Base-by-base conservation (phyloP, 2,329 filamentous ascomycete genomes). In the Aspergillus viridinutans region DNA sequence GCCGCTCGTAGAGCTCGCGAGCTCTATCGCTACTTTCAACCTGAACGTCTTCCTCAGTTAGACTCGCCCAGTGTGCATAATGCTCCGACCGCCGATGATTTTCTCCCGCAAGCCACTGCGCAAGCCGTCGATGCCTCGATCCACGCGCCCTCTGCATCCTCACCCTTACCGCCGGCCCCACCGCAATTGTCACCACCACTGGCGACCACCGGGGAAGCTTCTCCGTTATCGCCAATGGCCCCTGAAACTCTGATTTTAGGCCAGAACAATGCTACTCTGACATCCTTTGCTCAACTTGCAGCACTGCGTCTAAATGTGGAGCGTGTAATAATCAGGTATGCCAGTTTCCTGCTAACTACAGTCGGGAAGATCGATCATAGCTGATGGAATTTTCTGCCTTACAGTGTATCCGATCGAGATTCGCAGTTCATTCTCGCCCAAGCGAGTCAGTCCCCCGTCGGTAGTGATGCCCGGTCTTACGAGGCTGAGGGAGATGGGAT, bases 361-460 rank as follows among this genome's bases (percentile, higher is more conserved):
- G 20, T 8, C 21, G 9, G 12, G 4, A 21, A 3, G 43, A 29
- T 29, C 28, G 10, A 43, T 23, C 10, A 25, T 47, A 25, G 23
- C 43, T 47, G 12, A 23, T 7, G 12, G 1, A 43, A 6, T 49
- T 49, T 47, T 25, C 9, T 40, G n/a, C n/a, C 42, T 20, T 23
- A 12, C 35, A 65, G 74, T 58, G 70, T 82, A 10, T 77, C 83
- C 54, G 80, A 81, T 60, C 72, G 74, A 23, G 72, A 78, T 8
- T 73, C 69, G 23, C 79, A 81, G 59, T 81, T 79, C 56, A 76
- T 82, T 28, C 66, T 83, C 17, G 78, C 79, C n/a, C 81, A 83
- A 63, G 76, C 78, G 17, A 80, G 79, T 3, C 73, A 71, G 56
- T 75, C 73, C 0, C 62, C 75, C 6, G 70, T 70, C 52, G 65